phyloP scores from a whole-genome alignment of 805 yeast species.

The Maudiozyma pseudohumilis region DNA sequence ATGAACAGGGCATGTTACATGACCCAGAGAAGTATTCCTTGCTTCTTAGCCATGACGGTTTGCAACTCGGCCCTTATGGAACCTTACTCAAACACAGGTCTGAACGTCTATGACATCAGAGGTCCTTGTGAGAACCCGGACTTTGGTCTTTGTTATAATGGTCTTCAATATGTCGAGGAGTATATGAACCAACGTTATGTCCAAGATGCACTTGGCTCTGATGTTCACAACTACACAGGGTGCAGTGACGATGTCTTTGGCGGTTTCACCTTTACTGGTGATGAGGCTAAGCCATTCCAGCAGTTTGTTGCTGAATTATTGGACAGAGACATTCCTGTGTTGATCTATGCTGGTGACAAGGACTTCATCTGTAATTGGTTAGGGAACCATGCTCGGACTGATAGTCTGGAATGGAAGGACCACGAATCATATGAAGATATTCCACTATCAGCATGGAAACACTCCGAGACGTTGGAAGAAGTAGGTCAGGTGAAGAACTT shows the following conservation, averaged over 20 bases:
- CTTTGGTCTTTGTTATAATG: conserved; percentile 58
- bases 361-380: conserved; percentile 91
- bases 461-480: conserved; percentile 28
- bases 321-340: conserved; percentile 63
- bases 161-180: conserved; percentile 55
- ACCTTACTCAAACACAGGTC: conserved; percentile 67
- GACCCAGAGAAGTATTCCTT: conserved; percentile 52
- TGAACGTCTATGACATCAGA: conserved; percentile 82
- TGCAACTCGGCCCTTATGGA: conserved; percentile 62
- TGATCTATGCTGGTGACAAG: conserved; percentile 90
- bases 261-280: conserved; percentile 69
- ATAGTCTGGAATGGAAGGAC: conserved; percentile 56
- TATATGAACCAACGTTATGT: conserved; percentile 68
- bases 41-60: conserved; percentile 77
- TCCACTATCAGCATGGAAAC: conserved; percentile 35
- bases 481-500: conserved; percentile 71
- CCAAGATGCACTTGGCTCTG: conserved; percentile 72
- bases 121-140: conserved; percentile 62
- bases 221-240: conserved; percentile 58
- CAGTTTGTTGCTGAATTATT: conserved; percentile 58
- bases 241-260: conserved; percentile 61
- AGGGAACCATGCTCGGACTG: conserved; percentile 79
- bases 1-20: conserved; percentile 59
- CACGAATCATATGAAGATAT: conserved; percentile 37
- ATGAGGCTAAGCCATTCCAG: conserved; percentile 79